phyloP scores from a whole-genome alignment of 1,284 basidiomycete species.

The Ganoderma sp. region DNA sequence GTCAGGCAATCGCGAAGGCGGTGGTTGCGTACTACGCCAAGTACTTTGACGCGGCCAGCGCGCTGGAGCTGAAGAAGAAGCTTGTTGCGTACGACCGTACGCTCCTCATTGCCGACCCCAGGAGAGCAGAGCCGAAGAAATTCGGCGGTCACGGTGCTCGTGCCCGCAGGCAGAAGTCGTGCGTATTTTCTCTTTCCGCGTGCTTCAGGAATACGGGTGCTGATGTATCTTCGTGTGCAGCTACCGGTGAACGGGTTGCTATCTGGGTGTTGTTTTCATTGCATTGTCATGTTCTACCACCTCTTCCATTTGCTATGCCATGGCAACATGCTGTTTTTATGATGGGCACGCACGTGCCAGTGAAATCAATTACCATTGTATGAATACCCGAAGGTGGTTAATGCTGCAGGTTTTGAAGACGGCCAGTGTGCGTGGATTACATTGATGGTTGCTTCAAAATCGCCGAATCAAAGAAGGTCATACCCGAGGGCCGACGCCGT shows the following conservation, averaged over 20 bases:
- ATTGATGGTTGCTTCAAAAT: background rate
- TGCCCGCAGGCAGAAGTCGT: conserved; percentile 96
- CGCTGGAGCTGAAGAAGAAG: conserved; percentile 96
- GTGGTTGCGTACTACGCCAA: conserved; percentile 99
- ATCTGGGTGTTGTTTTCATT: conserved; percentile 44
- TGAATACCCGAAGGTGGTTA: conserved; percentile 11
- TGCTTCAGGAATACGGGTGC: conserved; percentile 14
- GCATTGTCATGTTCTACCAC: conserved; percentile 54
- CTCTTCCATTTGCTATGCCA: conserved; percentile 50
- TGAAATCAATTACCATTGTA: conserved; percentile 30
- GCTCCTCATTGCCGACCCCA: conserved; percentile 96
- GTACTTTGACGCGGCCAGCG: conserved; percentile 97
- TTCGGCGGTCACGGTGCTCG: conserved; percentile 97
- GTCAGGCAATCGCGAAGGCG: conserved; percentile 98
- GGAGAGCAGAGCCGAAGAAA: conserved; percentile 99
- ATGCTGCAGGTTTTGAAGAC: background rate
- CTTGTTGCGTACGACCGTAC: conserved; percentile 94
- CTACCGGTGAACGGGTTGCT: conserved; percentile 78
- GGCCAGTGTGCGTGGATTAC: background rate
- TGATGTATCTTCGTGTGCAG: conserved; percentile 47
- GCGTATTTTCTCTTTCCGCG: conserved; percentile 36
- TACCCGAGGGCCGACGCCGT: background rate
- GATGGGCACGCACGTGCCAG: conserved; percentile 28
- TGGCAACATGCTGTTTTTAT: conserved; percentile 45
- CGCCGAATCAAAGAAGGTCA: background rate